Evolutionary conservation across 1,284 basidiomycete species (phyloP), one percentile per base, ranked within the genome.

Genomic region (Hemileccinum hortonii): DNA sequence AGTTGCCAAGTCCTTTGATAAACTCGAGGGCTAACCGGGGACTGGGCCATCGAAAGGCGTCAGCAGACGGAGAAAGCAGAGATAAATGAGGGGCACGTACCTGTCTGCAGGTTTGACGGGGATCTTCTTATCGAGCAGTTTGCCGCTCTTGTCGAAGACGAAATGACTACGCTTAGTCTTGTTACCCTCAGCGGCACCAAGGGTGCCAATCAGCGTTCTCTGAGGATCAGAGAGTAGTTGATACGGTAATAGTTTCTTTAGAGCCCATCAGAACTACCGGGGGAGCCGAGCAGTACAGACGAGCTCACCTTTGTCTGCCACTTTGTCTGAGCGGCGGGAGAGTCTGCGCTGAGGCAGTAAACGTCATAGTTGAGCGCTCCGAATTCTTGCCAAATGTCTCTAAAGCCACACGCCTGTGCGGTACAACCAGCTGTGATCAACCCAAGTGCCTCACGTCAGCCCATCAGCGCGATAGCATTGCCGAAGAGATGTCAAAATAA

Each of bases 141-240:
- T 90, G 2, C 92, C 94, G 10, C 90, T 91, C 69, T 91, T 89
- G 59, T 83, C 90, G 60, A 96, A 94, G 58, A 96, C 82, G 70
- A 95, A 95, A 69, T 95, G 92, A 57, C 89, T 92, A 18, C 93
- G 82, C 70, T 90, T 89, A 41, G 90, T 92, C 74, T 84, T 90
- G 42, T 86, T 89, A 3, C 85, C 87, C 43, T 84, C 83, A 3
- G 82, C 87, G 3, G 93, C 92, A 15, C 94, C 94, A 35, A 98
- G 78, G 9, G 83, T 83, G 46, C 80, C 80, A 64, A 98, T 92
- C 33, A 98, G 77, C 36, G 78, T 69, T 38, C 87, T 82, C 65
- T 93, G 83, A 19, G 90, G 92, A 69, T 98, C 95, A 9, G 90
- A 95, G 41, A 98, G 78, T 6, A 98, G 76, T 6, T 84, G 79